Conservation (phyloP, 2,329 filamentous ascomycete genomes). For the Gaeumannomyces tritici region DNA sequence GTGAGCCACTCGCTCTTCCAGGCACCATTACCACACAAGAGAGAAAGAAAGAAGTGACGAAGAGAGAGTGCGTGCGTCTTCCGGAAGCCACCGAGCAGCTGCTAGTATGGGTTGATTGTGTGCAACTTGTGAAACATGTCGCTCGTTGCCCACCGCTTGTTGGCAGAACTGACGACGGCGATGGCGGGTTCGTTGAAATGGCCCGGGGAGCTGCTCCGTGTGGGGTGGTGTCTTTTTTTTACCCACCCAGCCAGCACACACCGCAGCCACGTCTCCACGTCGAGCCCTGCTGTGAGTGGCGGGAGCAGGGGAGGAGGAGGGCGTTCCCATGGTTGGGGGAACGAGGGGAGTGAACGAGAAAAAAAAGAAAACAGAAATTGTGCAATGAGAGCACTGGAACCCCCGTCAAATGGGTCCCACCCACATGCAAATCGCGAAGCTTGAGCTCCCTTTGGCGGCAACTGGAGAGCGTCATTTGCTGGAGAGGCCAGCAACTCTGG, state of each 20-base stretch:
- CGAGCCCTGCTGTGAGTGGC: background rate
- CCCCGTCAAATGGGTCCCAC: background rate
- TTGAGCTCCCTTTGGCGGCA: background rate
- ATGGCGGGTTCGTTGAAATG: background rate
- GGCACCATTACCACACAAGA: too few relatives aligned
- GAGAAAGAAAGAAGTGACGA: too few relatives aligned
- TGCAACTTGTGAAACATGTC: background rate
- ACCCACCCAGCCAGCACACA: background rate
- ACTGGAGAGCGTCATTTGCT: background rate
- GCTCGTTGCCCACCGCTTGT: background rate
- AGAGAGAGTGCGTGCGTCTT: too few relatives aligned
- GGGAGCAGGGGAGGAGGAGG: background rate
- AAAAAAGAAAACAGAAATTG: background rate
- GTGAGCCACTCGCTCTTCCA: too few relatives aligned
- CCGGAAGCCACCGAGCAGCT: too few relatives aligned
- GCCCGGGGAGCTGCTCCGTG: background rate
- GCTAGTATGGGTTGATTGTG: background rate
- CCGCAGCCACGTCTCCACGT: background rate
- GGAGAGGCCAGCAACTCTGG: background rate
- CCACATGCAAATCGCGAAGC: background rate
- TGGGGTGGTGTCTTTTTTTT: background rate
- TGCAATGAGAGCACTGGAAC: background rate
- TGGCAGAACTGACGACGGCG: background rate
- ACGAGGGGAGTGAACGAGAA: too few relatives aligned
- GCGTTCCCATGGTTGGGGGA: background rate